These are phyloP conservation scores for Incumbomyces lentus DNA, from an alignment of 2,329 filamentous ascomycete species.

Conservation along the genomic window DNA sequence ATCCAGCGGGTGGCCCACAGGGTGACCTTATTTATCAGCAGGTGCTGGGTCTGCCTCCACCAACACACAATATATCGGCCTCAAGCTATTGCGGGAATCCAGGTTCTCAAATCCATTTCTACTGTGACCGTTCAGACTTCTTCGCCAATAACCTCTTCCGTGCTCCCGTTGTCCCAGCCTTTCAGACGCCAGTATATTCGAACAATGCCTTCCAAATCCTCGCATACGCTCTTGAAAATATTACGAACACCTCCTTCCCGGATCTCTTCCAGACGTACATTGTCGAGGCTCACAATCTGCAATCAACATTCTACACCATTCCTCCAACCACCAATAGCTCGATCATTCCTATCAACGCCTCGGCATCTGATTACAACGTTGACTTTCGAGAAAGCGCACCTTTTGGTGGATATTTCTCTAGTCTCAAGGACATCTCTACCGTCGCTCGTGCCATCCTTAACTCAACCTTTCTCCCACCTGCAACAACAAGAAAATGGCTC, in stretches of 20 bases:
- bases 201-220: constrained; percentile 29
- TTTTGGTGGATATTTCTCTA: constrained; percentile 36
- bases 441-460: constrained; percentile 37
- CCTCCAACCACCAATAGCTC: constrained; percentile 21
- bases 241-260: constrained; percentile 29
- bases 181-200: constrained; percentile 26
- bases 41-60: background rate
- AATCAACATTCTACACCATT: constrained; percentile 26
- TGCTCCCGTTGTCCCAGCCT: constrained; percentile 11
- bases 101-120: background rate
- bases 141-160: background rate
- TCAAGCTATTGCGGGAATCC: background rate
- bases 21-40: background rate
- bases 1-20: background rate
- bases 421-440: constrained; percentile 31
- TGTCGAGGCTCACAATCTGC: constrained; percentile 31
- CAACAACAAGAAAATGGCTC: constrained; percentile 36
- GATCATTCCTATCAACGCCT: constrained; percentile 30
- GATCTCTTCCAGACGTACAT: constrained; percentile 28
- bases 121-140: constrained; percentile 6
- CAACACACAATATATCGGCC: background rate
- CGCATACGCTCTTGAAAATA: constrained; percentile 30
- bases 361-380: background rate
- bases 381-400: constrained; percentile 17
- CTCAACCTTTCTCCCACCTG: constrained; percentile 27